Conservation (phyloP, 495 filamentous ascomycete genomes). For the Immersiella caudata region DNA sequence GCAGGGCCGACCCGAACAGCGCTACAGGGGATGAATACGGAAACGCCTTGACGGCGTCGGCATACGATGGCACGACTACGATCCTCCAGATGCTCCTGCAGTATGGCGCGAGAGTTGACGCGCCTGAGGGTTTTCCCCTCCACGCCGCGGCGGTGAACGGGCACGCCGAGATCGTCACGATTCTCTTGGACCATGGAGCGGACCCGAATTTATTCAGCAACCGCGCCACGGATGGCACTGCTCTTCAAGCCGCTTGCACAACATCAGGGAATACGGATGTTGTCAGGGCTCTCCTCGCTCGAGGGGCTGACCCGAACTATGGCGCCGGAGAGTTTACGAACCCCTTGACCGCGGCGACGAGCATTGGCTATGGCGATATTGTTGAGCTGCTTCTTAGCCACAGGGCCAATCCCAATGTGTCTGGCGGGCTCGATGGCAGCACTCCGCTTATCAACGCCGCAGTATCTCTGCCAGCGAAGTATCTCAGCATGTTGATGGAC, state of each 20-base stretch:
- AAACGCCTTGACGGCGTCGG: slow-evolving; percentile 21
- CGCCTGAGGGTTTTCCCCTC: slow-evolving; percentile 19
- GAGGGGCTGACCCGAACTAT: slow-evolving; percentile 15
- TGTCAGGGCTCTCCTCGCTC: slow-evolving; percentile 2
- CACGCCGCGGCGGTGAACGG: slow-evolving; percentile 23
- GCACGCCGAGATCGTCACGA: slow-evolving; percentile 14
- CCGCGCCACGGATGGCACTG: slow-evolving; percentile 9
- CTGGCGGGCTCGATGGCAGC: slow-evolving; percentile 16
- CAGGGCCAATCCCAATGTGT: slow-evolving; percentile 19
- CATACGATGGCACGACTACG: slow-evolving; percentile 17
- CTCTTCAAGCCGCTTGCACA: slow-evolving; percentile 19
- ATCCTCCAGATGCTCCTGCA: slow-evolving; percentile 19
- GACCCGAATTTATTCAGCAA: slow-evolving; percentile 15
- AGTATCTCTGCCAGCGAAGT: slow-evolving; percentile 10
- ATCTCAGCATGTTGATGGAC: slow-evolving; percentile 9
- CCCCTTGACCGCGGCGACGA: slow-evolving; percentile 16
- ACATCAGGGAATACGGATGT: slow-evolving; percentile 17
- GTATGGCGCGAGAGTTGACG: slow-evolving; percentile 13
- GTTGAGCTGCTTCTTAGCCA: slow-evolving; percentile 10
- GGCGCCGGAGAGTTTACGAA: slow-evolving; percentile 19
- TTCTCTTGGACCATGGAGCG: slow-evolving; percentile 13
- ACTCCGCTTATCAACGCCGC: slow-evolving; percentile 18
- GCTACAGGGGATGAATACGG: slow-evolving; percentile 19
- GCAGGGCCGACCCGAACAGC: slow-evolving; percentile 17
- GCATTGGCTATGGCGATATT: slow-evolving; percentile 18